Base-by-base conservation (phyloP, 1,284 basidiomycete species). In the Cutaneotrichosporon spelunceum region DNA sequence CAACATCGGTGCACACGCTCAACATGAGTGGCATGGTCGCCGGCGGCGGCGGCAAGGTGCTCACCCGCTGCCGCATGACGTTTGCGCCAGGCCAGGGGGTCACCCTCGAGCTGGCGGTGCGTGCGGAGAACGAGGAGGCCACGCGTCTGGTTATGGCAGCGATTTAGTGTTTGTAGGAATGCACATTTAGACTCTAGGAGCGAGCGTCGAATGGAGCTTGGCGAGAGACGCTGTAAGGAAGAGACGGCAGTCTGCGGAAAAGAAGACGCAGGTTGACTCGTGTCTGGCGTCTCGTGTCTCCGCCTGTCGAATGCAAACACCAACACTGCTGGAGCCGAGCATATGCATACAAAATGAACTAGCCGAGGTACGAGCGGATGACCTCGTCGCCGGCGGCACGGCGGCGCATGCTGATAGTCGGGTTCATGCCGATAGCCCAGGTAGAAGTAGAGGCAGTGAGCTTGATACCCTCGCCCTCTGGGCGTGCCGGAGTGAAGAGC, bases 41-140 rank as follows among this genome's bases (percentile, higher is more conserved):
- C 30, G 92, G 92, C 54, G 93, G 92, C 36, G 91, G 89, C 36
- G 93, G 93, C 42, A 96, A 95, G 81, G 90, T 97, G 33, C 84
- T 99, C 62, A 93, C 88, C 34, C 86, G 93, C 64, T 91, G 89
- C 81, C 85, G 95, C 66, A 99, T 99, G 96, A 97, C 94, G 23
- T 97, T 87, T 80, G 87, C 90, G 54, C 83, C 87, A 61, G 91
- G 88, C 9, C 84, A 89, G 66, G 96, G 96, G 16, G 96, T 99
- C n/a, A 96, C 93, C 45, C 82, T 99, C 68, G 95, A 99, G 81
- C 81, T 99, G 56, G 84, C 85, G 21, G 93, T 96, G n/a, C 86
- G 95, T 54, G 93, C 93, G 56, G 93, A 99, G 77, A 88, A 88
- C 79, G 87, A 91, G 74, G 86, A 86, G 66, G 90, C 88, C 26